Base-by-base conservation (phyloP, 352 stramenopile genomes). In the Stephanocyclus meneghinianus region DNA sequence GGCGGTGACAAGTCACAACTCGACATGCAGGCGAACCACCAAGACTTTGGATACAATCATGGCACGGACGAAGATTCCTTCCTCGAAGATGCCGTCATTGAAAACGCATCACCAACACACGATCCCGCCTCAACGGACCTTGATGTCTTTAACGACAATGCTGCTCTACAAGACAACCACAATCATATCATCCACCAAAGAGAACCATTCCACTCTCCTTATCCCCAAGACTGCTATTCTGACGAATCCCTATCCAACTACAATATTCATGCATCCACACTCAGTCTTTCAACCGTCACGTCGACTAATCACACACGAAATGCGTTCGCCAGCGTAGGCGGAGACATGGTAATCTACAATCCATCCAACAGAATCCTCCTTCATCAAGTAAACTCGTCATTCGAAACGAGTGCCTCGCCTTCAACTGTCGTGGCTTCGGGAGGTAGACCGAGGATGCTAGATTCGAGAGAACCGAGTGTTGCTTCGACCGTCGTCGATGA, bases 221-320 rank as follows among this genome's bases (percentile, higher is more conserved):
- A 29, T 37, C 51, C 21, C 3, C n/a, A 60, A 37, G 16, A 60
- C 13, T 10, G 6, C 9, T 30, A 29, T 21, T 47, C 26, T 13
- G 56, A 63, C 16, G 56, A 63, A 47, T 63, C 56, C 18, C 26
- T 45, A 15, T 15, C 57, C 15, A 66, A 16, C 29, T 66, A 66
- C n/a, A 51, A 66, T 16, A 13, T 53, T 48, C 57, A 66, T 37
- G 57, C 57, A 32, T 66, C 57, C 11, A 53, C 57, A 2, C 30
- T 66, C 13, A 66, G 57, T 37, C 15, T 47, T n/a, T 66, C 57
- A 0, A 66, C 57, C 11, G 44, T 35, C 6, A 63, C 55, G 1
- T 4, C 30, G n/a, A 35, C 55, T 21, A n/a, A 11, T 32, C n/a
- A n/a, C 10, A 16, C 30, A 32, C 50, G 16, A 0, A 62, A 44